phyloP scores from a whole-genome alignment of 306 rosid genomes.

The Cotoneaster glaucophyllus region DNA sequence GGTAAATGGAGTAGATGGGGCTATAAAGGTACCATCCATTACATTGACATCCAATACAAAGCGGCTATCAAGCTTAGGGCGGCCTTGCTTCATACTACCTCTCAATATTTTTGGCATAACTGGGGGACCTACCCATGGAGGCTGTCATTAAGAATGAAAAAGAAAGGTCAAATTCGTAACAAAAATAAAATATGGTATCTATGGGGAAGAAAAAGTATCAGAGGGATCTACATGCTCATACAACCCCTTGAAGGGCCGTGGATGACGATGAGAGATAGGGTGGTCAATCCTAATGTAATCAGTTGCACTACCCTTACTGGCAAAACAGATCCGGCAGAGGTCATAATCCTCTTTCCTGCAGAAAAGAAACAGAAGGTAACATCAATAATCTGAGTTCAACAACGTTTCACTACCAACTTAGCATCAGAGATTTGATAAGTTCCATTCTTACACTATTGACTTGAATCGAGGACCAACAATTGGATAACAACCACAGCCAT shows the following conservation, averaged over 20 bases:
- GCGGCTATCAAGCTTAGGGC: conserved; percentile 56
- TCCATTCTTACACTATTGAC: conserved; percentile 72
- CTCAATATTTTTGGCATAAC: conserved; percentile 22
- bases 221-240: conserved; percentile 16
- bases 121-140: conserved; percentile 17
- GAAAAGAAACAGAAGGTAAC: neutral
- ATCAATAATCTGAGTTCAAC: neutral
- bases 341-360: conserved; percentile 79
- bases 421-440: neutral
- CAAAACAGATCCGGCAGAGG: conserved; percentile 73
- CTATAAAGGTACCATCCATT: conserved; percentile 70
- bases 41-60: conserved; percentile 77
- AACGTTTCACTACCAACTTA: neutral
- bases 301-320: conserved; percentile 42
- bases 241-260: conserved; percentile 18
- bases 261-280: conserved; percentile 36
- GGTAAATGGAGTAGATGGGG: conserved; percentile 74
- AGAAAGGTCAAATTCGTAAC: neutral
- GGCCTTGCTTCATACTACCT: conserved; percentile 22
- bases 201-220: neutral
- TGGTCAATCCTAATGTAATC: conserved; percentile 68
- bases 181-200: neutral
- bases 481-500: conserved; percentile 88
- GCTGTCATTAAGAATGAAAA: conserved; percentile 22
- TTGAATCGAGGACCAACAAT: conserved; percentile 89